Percentiles rank a stretch among this genome's conserved stretches.
phyloP scores from a whole-genome alignment of 164 flowering plant genomes.

The Pachysandra terminalis region DNA sequence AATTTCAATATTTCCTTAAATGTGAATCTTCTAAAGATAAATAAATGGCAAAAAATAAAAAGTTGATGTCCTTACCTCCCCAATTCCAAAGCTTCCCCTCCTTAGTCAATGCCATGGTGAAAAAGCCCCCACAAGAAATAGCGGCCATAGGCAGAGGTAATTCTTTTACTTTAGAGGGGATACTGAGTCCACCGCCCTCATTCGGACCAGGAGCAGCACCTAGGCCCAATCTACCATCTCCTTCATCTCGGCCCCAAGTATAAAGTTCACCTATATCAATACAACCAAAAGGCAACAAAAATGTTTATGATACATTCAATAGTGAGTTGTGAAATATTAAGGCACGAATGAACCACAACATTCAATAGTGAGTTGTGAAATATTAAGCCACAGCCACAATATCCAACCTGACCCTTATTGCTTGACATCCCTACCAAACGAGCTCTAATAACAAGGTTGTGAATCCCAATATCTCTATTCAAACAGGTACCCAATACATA shows the following conservation, averaged over 20 bases:
- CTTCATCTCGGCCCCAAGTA: conserved; percentile 97
- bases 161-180: conserved; percentile 67
- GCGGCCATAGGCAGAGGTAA: conserved; percentile 67
- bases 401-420: too few relatives aligned
- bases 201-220: conserved; percentile 88
- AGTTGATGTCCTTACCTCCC: conserved; percentile 57
- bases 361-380: too few relatives aligned
- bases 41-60: background rate
- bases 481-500: background rate
- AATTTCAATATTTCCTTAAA: background rate
- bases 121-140: conserved; percentile 90
- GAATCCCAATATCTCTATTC: background rate
- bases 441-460: background rate
- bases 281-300: background rate
- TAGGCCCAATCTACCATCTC: conserved; percentile 92
- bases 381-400: background rate
- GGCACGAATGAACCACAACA: background rate
- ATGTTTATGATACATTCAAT: too few relatives aligned
- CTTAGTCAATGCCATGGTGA: conserved; percentile 69
- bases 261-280: conserved; percentile 64
- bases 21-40: background rate
- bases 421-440: too few relatives aligned
- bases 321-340: background rate
- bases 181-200: conserved; percentile 79
- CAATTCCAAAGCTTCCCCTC: conserved; percentile 93